Evolutionary conservation across 352 stramenopile species (phyloP), one percentile per base, ranked within the genome.

Genomic region (Pythium utonaiense): DNA sequence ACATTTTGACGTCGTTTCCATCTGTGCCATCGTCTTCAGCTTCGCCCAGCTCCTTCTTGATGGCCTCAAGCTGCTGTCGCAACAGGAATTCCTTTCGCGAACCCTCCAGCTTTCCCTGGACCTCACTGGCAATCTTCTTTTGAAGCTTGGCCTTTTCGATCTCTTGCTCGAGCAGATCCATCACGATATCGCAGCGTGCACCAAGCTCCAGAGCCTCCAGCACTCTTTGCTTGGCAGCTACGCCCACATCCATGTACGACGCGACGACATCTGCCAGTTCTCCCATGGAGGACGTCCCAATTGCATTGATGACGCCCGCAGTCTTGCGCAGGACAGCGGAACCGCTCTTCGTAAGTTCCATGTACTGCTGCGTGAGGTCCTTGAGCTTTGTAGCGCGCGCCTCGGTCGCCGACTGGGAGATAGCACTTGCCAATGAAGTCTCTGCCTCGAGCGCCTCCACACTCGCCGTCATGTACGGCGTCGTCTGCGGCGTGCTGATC

Each of bases 1-100:
- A 69, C 54, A 76, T 41, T 44, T 83, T 83, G 22, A 88, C 64
- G 7, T 91, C 79, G 14, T 72, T 65, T 3, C 63, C 65, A 25
- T 76, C 77, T 19, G 52, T 55, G 1, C 63, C 68, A 12, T 87
- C 76, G 10, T 87, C 76, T 2, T 70, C 65, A 1, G 55, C 66
- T 36, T 87, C 73, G 1, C 97, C 97, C 0, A 99, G 78, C 69
- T 99, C 95, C 49, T 99, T 99, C 77, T 99, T 99, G 69, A 99
- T 99, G 1, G 84, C 96, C 70, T 99, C 98, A 5, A 99, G 78
- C 70, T 99, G 97, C 73, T 99, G 96, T n/a, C 81, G 93, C 2
- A 99, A 71, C 47, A 99, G 88, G 60, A 99, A 99, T 49, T 98
- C 78, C 51, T 86, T 87, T 0, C 80, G 69, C 7, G 78, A 82